A percentile compares a stretch with the other conserved stretches of the same genome.
Conservation (phyloP, 176 grass and related monocot species). For the Lolium rigidum region DNA sequence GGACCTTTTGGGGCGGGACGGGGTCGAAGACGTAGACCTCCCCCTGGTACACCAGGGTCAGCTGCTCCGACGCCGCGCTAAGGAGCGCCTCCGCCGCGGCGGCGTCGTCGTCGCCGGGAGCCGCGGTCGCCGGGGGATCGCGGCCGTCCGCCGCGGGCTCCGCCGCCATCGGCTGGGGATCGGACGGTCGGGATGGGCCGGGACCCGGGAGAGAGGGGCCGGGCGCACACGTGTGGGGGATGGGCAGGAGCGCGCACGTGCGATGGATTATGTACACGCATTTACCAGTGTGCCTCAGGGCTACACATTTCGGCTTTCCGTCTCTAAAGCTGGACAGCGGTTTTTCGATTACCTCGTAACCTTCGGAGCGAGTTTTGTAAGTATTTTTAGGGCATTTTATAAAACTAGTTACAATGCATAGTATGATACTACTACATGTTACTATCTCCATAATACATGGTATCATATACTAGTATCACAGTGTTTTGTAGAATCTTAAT, state of each 20-base stretch:
- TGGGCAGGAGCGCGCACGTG: conserved; percentile 36
- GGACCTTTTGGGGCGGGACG: conserved; percentile 77
- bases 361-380: not conserved
- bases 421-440: too few species aligned
- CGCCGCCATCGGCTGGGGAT: conserved; percentile 50
- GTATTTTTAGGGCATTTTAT: too few species aligned
- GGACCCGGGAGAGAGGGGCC: not conserved
- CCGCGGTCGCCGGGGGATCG: conserved; percentile 31
- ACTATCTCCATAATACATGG: too few species aligned
- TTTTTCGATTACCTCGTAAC: not conserved
- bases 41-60: conserved; percentile 75
- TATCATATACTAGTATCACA: too few species aligned
- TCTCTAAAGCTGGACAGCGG: not conserved
- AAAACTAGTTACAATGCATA: too few species aligned
- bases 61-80: conserved; percentile 70
- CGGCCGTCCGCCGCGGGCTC: conserved; percentile 47
- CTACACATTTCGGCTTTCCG: not conserved
- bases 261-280: conserved; percentile 23
- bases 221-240: conserved; percentile 52
- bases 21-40: conserved; percentile 86
- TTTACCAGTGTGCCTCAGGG: not conserved
- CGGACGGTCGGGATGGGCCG: conserved; percentile 52
- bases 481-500: too few species aligned
- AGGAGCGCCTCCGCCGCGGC: conserved; percentile 46
- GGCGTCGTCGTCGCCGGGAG: conserved; percentile 23